Conservation (phyloP, 2,329 filamentous ascomycete species). For the Dactylonectria macrodidyma region DNA sequence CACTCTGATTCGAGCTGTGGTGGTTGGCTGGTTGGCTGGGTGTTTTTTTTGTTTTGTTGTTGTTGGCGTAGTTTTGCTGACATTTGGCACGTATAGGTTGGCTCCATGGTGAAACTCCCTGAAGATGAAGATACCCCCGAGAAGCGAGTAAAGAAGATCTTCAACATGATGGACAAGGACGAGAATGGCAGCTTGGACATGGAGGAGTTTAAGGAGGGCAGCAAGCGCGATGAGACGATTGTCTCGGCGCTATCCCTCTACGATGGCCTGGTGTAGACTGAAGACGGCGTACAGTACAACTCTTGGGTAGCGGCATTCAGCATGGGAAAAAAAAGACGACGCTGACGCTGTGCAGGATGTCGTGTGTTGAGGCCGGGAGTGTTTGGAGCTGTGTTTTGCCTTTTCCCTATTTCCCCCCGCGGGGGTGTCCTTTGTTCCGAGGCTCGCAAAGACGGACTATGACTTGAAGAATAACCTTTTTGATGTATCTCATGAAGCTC, state of each 20-base stretch:
- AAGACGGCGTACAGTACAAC: not conserved
- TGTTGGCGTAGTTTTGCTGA: conserved; percentile 24
- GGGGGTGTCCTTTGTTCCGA: conserved; percentile 37
- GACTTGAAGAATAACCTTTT: conserved; percentile 45
- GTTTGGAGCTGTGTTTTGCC: conserved; percentile 46
- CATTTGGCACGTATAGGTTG: conserved; percentile 73
- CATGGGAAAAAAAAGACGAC: conserved; percentile 25
- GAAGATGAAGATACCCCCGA: conserved; percentile 99
- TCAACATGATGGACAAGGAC: conserved; percentile 99
- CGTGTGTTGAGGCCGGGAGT: conserved; percentile 43
- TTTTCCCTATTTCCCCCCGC: conserved; percentile 40
- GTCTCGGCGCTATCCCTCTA: conserved; percentile 97
- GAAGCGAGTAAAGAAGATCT: conserved; percentile 98
- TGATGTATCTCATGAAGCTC: conserved; percentile 32
- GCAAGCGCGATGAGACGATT: conserved; percentile 98
- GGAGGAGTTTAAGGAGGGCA: conserved; percentile 99
- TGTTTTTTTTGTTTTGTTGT: not conserved
- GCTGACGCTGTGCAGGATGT: conserved; percentile 28
- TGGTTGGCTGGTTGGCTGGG: no score
- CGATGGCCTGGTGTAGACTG: conserved; percentile 85
- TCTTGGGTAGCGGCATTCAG: conserved; percentile 39
- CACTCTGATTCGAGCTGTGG: not conserved
- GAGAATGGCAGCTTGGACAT: conserved; percentile 98
- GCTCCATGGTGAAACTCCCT: conserved; percentile 98
- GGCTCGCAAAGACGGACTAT: conserved; percentile 39